Percentiles rank a stretch among this genome's conserved stretches.
These are phyloP conservation scores for Abortiporus biennis DNA, from an alignment of 1,284 basidiomycete genomes.

Conservation along the genomic window DNA sequence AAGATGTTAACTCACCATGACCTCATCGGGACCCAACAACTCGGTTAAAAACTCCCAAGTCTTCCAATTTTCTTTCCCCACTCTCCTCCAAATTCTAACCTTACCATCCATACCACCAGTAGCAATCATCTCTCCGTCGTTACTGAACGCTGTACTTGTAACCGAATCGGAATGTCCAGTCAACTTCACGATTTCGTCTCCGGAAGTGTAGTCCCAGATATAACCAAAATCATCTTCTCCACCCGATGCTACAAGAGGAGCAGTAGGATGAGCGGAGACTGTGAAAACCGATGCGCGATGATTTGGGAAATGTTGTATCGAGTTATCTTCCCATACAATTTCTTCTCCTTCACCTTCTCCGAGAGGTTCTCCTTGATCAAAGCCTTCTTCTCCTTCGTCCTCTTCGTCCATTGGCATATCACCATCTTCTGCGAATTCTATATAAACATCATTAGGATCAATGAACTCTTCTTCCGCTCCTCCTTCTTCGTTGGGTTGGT, in stretches of 20 bases:
- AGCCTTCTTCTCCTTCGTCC: conserved; percentile 42
- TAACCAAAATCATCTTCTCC: conserved; percentile 96
- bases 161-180: conserved; percentile 94
- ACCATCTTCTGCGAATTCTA: conserved; percentile 62
- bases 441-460: conserved; percentile 53
- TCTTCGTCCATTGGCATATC: conserved; percentile 74
- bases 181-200: conserved; percentile 77
- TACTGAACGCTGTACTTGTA: conserved; percentile 73
- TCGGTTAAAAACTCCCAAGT: conserved; percentile 92
- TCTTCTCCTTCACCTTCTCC: conserved; percentile 37
- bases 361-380: conserved; percentile 49
- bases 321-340: conserved; percentile 52
- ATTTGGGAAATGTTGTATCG: conserved; percentile 56
- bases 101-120: conserved; percentile 98
- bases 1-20: conserved; percentile 63
- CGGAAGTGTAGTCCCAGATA: conserved; percentile 87
- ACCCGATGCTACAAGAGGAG: conserved; percentile 84
- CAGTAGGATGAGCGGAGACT: conserved; percentile 80
- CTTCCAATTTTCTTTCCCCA: conserved; percentile 66
- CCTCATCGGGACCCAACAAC: conserved; percentile 91
- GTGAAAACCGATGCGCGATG: conserved; percentile 82
- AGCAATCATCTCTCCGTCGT: conserved; percentile 87
- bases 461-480: conserved; percentile 49
- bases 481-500: conserved; percentile 34
- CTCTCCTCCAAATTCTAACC: conserved; percentile 85